phyloP scores from a whole-genome alignment of 352 stramenopile species.

The Phytophthora cactorum region DNA sequence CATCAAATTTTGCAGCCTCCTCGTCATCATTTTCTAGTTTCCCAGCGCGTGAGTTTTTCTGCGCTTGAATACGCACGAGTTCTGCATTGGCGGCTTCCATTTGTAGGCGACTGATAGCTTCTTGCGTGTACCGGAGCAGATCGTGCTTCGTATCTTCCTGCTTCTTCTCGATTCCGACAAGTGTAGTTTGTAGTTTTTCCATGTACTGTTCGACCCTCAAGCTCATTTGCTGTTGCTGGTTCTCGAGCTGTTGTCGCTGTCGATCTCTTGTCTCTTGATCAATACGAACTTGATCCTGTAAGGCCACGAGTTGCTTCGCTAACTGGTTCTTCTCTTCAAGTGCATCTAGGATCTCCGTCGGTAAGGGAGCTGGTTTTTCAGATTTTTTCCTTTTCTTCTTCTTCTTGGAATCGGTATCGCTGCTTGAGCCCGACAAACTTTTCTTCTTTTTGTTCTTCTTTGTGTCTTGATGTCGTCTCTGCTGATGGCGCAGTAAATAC shows the following conservation, averaged over 20 bases:
- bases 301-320: conserved; percentile 53
- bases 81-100: conserved; percentile 42
- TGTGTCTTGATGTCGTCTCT: conserved; percentile 54
- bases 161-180: conserved; percentile 73
- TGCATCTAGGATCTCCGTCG: conserved; percentile 51
- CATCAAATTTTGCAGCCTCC: conserved; percentile 7
- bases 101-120: conserved; percentile 54
- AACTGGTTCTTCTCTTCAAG: conserved; percentile 67
- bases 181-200: conserved; percentile 58
- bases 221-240: conserved; percentile 60
- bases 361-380: conserved; percentile 22
- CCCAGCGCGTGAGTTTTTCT: conserved; percentile 44
- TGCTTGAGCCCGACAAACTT: conserved; percentile 22
- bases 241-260: conserved; percentile 51
- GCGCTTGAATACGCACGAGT: conserved; percentile 20
- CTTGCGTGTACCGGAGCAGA: conserved; percentile 68
- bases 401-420: conserved; percentile 27
- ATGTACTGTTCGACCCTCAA: conserved; percentile 63
- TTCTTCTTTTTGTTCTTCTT: conserved; percentile 39
- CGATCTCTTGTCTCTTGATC: conserved; percentile 59
- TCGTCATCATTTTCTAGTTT: conserved; percentile 56
- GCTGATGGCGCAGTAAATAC: conserved; percentile 77
- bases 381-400: conserved; percentile 36
- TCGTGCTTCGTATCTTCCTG: conserved; percentile 68
- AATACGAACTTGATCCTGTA: conserved; percentile 59